Conservation (phyloP, 164 flowering plant species). For the Saururus chinensis region DNA sequence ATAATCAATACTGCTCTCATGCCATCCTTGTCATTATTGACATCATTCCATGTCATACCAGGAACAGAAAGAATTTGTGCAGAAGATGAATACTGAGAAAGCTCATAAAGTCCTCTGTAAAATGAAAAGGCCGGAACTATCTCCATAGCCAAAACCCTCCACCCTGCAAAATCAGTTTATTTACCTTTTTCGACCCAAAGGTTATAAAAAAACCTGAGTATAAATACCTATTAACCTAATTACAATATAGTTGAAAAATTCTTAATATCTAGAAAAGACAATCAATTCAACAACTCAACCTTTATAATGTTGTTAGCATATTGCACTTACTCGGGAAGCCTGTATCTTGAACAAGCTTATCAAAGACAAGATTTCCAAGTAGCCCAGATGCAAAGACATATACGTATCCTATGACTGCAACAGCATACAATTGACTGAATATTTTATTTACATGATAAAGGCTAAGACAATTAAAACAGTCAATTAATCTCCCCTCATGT, state of each 20-base stretch:
- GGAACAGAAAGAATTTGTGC: conserved; percentile 38
- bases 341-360: conserved; percentile 32
- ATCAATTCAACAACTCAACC: background rate
- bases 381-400: conserved; percentile 57
- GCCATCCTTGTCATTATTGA: conserved; percentile 41
- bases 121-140: conserved; percentile 63
- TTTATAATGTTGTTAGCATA: background rate
- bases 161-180: conserved; percentile 23
- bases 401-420: conserved; percentile 52
- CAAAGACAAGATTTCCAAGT: conserved; percentile 52
- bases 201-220: background rate
- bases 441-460: too few species aligned
- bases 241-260: background rate
- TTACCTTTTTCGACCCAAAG: background rate
- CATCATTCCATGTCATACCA: conserved; percentile 65
- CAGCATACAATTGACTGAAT: background rate
- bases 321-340: conserved; percentile 63
- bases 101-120: conserved; percentile 67
- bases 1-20: conserved; percentile 51
- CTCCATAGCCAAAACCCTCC: conserved; percentile 52
- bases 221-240: too few species aligned
- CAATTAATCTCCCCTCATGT: background rate
- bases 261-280: too few species aligned
- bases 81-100: conserved; percentile 37
- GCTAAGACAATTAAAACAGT: background rate